Conservation (phyloP, 2,329 filamentous ascomycete species). For the Beauveria medogensis region DNA sequence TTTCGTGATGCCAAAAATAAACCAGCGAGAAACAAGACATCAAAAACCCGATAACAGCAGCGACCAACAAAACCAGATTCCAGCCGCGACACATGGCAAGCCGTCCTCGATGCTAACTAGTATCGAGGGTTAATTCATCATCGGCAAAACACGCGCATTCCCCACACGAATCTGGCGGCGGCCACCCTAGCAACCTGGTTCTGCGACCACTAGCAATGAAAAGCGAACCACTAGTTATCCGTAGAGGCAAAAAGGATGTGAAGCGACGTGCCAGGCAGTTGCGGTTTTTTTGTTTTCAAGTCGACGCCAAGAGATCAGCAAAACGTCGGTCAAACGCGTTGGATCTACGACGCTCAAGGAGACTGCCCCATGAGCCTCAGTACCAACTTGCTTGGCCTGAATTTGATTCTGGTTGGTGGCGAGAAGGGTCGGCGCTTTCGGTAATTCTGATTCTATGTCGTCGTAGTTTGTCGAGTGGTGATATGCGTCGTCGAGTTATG, state of each 20-base stretch:
- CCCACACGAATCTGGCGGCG: background rate
- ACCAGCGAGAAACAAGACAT: background rate
- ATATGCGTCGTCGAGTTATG: no score
- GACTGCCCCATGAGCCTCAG: background rate
- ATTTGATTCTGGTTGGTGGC: background rate
- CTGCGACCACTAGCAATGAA: background rate
- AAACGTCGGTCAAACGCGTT: background rate
- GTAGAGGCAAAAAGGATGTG: no score
- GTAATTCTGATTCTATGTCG: no score
- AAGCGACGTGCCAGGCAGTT: no score
- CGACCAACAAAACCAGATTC: background rate
- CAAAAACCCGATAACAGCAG: background rate
- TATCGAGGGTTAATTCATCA: background rate
- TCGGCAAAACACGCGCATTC: background rate
- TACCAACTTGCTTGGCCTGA: background rate
- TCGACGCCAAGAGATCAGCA: background rate
- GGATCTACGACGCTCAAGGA: background rate
- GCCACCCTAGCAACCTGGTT: background rate
- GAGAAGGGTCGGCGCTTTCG: background rate
- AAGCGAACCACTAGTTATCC: no score
- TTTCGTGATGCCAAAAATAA: background rate
- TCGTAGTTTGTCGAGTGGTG: no score
- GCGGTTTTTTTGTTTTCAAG: no score
- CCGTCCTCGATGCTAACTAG: background rate
- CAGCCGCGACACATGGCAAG: background rate